Conservation (phyloP, 2,329 filamentous ascomycete genomes). For the Paraphoma chrysanthemicola region DNA sequence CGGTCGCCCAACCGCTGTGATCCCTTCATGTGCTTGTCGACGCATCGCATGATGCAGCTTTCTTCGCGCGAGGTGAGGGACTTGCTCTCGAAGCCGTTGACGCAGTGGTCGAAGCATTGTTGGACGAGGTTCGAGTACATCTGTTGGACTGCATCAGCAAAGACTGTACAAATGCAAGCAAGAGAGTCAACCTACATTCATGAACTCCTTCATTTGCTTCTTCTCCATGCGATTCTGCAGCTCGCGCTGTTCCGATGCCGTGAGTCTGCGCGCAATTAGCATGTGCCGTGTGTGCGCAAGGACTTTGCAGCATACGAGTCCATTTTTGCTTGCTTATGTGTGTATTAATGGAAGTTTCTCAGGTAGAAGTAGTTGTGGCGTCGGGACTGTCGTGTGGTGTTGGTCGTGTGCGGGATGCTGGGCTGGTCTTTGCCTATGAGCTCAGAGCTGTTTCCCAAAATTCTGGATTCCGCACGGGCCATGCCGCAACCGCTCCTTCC, state of each 20-base stretch:
- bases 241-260: conserved; percentile 83
- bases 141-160: conserved; percentile 47
- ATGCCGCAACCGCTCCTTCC: conserved; percentile 4
- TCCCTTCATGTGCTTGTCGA: conserved; percentile 94
- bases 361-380: background rate
- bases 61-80: conserved; percentile 86
- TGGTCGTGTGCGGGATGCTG: conserved; percentile 9
- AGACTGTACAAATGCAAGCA: conserved; percentile 1
- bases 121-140: conserved; percentile 79
- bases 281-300: background rate
- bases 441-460: conserved; percentile 28
- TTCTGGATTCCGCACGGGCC: conserved; percentile 22
- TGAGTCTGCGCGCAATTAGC: conserved; percentile 63
- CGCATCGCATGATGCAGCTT: conserved; percentile 91
- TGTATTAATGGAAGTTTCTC: conserved; percentile 2
- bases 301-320: conserved; percentile 38
- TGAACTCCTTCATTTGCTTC: conserved; percentile 99
- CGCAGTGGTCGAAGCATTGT: conserved; percentile 94
- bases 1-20: conserved; percentile 89
- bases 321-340: conserved; percentile 29
- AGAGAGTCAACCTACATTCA: conserved; percentile 73
- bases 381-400: conserved; percentile 2
- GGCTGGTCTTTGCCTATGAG: conserved; percentile 2
- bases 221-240: conserved; percentile 94
- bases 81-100: conserved; percentile 99